Conservation (phyloP, 2,329 filamentous ascomycete species). For the Chrysoporthe austroafricana region DNA sequence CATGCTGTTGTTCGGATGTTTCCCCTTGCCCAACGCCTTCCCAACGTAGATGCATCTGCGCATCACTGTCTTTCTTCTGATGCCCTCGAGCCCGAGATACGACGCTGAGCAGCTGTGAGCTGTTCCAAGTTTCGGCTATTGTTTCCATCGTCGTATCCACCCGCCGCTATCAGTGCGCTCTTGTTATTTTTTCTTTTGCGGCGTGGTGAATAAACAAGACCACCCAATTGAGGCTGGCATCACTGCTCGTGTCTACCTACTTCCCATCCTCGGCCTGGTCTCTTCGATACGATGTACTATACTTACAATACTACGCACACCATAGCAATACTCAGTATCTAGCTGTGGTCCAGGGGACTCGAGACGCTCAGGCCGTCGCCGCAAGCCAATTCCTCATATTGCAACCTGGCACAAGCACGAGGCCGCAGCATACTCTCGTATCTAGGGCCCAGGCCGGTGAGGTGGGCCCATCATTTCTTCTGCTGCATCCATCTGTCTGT, state of each 20-base stretch:
- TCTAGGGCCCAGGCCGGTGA: background rate
- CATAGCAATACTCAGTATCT: no score
- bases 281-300: no score
- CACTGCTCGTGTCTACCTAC: background rate
- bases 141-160: background rate
- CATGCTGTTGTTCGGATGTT: background rate
- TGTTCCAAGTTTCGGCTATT: constrained; percentile 17
- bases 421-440: background rate
- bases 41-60: background rate
- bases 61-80: background rate
- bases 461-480: background rate
- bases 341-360: background rate
- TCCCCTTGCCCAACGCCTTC: background rate
- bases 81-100: background rate
- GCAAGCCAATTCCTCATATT: background rate
- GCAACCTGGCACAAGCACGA: background rate
- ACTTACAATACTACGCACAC: no score
- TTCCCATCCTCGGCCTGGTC: background rate
- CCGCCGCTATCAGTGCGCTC: background rate
- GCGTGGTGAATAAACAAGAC: background rate
- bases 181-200: background rate
- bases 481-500: background rate
- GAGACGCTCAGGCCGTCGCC: background rate
- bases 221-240: background rate
- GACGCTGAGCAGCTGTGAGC: constrained; percentile 17